Base-by-base conservation (phyloP, 2,329 filamentous ascomycete species). In the Colletotrichum tabaci region DNA sequence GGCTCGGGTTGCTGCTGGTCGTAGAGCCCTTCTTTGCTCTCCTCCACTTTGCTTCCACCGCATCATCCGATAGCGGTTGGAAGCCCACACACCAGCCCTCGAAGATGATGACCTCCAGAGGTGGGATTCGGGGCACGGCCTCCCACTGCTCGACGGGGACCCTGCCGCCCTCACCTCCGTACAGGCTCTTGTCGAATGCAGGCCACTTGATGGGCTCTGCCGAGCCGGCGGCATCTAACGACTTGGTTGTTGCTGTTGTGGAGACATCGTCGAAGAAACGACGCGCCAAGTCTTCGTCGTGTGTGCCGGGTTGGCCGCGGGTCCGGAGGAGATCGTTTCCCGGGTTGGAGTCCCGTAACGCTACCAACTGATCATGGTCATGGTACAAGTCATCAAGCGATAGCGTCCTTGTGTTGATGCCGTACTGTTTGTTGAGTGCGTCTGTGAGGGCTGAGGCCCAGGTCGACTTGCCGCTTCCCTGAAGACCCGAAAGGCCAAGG, bases 391-490 rank as follows among this genome's bases (percentile, higher is more conserved):
- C 71, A 30, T 73, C 71, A 30, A 73, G 50, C 10, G 71, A 73
- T 7, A 73, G 50, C 7, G 66, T 70, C n/a, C 64, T 56, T 15
- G 71, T 73, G 16, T 61, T 73, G 52, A 71, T 52, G 35, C 61
- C 46, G 21, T 73, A 56, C 44, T 73, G 61, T 50, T 30, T 40
- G 56, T 66, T 73, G 47, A 73, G 66, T 23, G 66, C 58, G 26
- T 73, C 42, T n/a, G 46, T 64, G 18, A 71, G 67, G 38, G 71
- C 71, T 15, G 49, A 44, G 2, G 71, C 71, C 71, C 71, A 73
- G 30, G 71, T 73, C 50, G 71, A 73, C 62, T 73, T 71, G 56
- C 67, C 71, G 35, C 71, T 73, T 13, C 67, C 71, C n/a, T 73
- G 71, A 10, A 71, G 71, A 7, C 71, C 71, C 10, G 67, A 73